Evolutionary conservation across 768 basidiomycete species (phyloP).

Genomic region (Myochromella boudieri): DNA sequence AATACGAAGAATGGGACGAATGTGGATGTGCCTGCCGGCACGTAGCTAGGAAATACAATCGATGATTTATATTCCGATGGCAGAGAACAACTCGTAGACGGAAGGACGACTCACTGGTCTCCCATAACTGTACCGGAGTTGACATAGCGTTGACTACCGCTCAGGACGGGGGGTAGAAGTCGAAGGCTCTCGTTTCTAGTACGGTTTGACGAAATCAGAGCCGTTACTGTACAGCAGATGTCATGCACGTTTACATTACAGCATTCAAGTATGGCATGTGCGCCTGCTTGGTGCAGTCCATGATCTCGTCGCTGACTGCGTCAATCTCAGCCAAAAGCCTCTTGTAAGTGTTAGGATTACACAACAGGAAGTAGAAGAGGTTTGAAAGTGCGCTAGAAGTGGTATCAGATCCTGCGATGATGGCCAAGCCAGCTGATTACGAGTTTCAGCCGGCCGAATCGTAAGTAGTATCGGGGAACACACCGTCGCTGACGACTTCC

Average conservation of each 20-base stretch:
- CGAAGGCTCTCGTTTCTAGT: slow-evolving; percentile 39
- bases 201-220: too few relatives aligned
- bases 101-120: slow-evolving; percentile 18
- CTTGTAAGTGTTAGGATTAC: slow-evolving; percentile 16
- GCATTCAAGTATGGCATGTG: slow-evolving; percentile 26
- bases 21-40: slow-evolving; percentile 39
- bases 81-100: too few relatives aligned
- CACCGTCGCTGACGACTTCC: slow-evolving; percentile 20
- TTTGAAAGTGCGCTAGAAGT: slow-evolving; percentile 17
- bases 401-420: slow-evolving; percentile 20
- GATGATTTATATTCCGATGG: too few relatives aligned
- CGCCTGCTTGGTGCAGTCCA: slow-evolving; percentile 6
- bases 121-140: too few relatives aligned
- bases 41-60: slow-evolving; percentile 28
- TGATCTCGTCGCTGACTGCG: neutral
- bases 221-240: too few relatives aligned
- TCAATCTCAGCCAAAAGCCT: slow-evolving; percentile 13
- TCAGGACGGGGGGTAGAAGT: slow-evolving; percentile 35
- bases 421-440: slow-evolving; percentile 13
- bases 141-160: slow-evolving; percentile 32
- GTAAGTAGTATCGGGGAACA: too few relatives aligned
- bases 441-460: too few relatives aligned
- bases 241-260: slow-evolving; percentile 33
- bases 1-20: slow-evolving; percentile 35
- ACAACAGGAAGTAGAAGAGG: slow-evolving; percentile 17